A percentile compares a stretch with the other conserved stretches of the same genome.
phyloP scores from a whole-genome alignment of 2,329 filamentous ascomycete genomes.

The Aspergillus sp. region DNA sequence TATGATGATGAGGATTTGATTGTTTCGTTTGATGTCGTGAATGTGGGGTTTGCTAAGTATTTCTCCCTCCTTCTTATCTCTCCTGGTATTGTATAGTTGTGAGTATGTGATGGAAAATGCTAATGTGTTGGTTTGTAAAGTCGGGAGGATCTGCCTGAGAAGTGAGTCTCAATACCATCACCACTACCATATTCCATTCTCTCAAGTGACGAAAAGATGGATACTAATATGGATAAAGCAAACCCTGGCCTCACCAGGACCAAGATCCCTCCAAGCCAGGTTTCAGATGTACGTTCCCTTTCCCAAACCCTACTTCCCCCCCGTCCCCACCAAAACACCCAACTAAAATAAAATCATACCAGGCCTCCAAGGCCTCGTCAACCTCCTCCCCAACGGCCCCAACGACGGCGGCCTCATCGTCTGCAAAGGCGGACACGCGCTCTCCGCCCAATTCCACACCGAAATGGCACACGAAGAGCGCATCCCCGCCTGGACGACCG shows the following conservation, averaged over 20 bases:
- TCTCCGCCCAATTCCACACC: constrained; percentile 35
- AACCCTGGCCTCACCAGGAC: constrained; percentile 52
- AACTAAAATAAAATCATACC: rapidly evolving
- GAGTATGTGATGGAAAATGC: not conserved
- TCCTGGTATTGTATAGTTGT: too few relatives aligned
- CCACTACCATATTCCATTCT: too few relatives aligned
- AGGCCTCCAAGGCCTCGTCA: constrained; percentile 51
- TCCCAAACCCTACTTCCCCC: too few relatives aligned
- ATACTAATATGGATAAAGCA: constrained; percentile 27
- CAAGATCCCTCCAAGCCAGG: constrained; percentile 49
- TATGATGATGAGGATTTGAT: constrained; percentile 51
- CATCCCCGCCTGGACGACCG: constrained; percentile 29
- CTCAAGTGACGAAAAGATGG: too few relatives aligned
- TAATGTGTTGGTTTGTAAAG: not conserved
- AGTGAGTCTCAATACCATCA: not conserved
- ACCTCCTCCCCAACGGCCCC: constrained; percentile 41
- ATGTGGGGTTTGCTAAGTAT: constrained; percentile 47
- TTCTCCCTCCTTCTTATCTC: not conserved
- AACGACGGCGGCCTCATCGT: constrained; percentile 43
- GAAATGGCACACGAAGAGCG: constrained; percentile 31
- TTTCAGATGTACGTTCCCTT: constrained; percentile 48
- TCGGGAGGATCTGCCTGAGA: constrained; percentile 18
- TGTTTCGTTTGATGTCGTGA: constrained; percentile 53
- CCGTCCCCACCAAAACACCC: too few relatives aligned
- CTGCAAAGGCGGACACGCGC: constrained; percentile 32